Percentiles rank a stretch among this genome's conserved stretches.
These are phyloP conservation scores for Fraxinus pennsylvanica DNA, from an alignment of 257 asterid species.

Conservation along the genomic window DNA sequence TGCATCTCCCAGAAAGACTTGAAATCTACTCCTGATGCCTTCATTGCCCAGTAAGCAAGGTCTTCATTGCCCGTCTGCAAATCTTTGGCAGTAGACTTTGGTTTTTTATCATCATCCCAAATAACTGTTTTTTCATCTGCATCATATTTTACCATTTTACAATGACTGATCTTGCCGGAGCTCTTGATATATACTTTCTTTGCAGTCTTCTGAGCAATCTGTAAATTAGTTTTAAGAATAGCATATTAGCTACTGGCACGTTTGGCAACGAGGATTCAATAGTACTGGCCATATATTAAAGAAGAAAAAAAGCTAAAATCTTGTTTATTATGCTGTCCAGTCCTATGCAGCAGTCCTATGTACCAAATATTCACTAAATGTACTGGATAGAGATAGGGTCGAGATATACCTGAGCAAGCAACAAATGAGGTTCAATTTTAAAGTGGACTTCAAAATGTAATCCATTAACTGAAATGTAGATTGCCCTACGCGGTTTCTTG, in stretches of 20 bases:
- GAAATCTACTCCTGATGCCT: conserved; percentile 82
- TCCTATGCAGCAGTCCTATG: background rate
- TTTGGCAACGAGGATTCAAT: background rate
- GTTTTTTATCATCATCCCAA: conserved; percentile 63
- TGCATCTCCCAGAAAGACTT: conserved; percentile 73
- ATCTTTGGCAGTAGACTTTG: conserved; percentile 26
- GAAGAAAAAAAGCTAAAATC: background rate
- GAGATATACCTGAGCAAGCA: conserved; percentile 76
- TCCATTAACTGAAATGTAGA: conserved; percentile 44
- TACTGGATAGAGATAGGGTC: background rate
- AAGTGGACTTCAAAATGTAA: conserved; percentile 56
- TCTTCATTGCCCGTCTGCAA: conserved; percentile 32
- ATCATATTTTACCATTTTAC: conserved; percentile 76
- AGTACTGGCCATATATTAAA: background rate
- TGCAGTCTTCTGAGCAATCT: conserved; percentile 84
- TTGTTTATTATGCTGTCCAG: background rate
- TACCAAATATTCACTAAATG: background rate
- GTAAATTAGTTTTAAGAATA: conserved; percentile 21
- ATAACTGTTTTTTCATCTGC: conserved; percentile 76
- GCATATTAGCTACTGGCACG: background rate
- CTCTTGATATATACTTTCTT: conserved; percentile 68
- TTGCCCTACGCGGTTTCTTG: conserved; percentile 35
- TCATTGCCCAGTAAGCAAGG: conserved; percentile 72
- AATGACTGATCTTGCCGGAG: conserved; percentile 69
- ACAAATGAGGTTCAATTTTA: conserved; percentile 68